phyloP scores from a whole-genome alignment of 23 red algal species.

The Chondrus crispus region DNA sequence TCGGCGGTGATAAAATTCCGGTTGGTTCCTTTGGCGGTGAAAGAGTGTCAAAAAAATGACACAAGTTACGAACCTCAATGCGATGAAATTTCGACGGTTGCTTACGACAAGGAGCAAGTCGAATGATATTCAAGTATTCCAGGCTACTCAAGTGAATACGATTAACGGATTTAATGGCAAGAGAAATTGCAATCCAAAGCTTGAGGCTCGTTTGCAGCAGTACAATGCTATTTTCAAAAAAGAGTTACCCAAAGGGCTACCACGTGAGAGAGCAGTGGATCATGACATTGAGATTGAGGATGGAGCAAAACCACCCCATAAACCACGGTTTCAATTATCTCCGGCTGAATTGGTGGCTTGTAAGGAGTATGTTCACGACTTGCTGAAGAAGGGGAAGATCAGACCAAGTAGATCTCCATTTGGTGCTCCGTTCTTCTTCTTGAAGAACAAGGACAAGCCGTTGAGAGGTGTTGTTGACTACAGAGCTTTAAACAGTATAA shows the following conservation, averaged over 20 bases:
- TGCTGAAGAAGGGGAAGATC: not conserved
- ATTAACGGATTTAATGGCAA: not conserved
- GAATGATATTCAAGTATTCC: conserved; percentile 8
- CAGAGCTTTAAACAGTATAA: not conserved
- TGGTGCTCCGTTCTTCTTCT: conserved; percentile 1
- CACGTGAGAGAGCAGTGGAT: not conserved
- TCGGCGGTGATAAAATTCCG: not conserved
- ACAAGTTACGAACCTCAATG: not conserved
- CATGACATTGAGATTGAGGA: conserved; percentile 3
- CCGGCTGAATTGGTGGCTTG: not conserved
- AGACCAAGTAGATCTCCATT: not conserved
- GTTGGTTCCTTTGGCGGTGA: not conserved
- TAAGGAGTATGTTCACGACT: not conserved
- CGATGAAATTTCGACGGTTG: not conserved
- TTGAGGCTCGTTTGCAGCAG: not conserved
- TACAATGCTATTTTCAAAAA: not conserved
- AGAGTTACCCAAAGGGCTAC: not conserved
- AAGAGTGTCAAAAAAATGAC: not conserved
- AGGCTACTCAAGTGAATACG: not conserved
- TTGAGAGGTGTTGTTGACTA: conserved; percentile 15
- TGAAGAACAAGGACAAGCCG: not conserved
- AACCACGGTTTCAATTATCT: not conserved
- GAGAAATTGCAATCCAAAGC: not conserved
- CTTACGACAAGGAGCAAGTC: not conserved
- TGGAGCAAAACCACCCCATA: not conserved